Conservation (phyloP, 2,329 filamentous ascomycete genomes). For the Calonectria multiphialidica region DNA sequence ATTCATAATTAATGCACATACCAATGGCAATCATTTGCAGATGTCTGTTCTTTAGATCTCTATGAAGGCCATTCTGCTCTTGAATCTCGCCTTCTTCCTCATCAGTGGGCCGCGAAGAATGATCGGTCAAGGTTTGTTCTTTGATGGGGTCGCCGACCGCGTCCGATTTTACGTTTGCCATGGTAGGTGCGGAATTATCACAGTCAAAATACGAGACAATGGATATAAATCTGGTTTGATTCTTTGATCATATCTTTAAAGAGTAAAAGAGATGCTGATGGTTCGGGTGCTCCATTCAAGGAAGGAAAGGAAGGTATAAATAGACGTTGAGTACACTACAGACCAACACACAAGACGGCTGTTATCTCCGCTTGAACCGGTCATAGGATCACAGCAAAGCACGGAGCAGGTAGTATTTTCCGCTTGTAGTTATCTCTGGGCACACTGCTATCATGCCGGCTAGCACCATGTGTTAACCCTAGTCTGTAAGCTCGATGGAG, state of each 20-base stretch:
- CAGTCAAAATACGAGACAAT: not conserved
- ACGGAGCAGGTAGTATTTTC: not conserved
- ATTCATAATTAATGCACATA: slow-evolving; percentile 77
- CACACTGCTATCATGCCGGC: not conserved
- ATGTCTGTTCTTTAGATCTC: slow-evolving; percentile 85
- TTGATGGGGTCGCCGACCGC: not conserved
- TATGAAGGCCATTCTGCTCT: not conserved
- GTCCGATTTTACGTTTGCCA: not conserved
- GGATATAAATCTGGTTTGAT: not conserved
- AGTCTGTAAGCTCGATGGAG: not conserved
- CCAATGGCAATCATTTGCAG: slow-evolving; percentile 97
- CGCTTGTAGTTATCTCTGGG: not conserved
- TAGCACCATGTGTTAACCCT: not conserved
- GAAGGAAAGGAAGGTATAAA: not conserved
- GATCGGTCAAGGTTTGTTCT: not conserved
- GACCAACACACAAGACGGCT: not conserved
- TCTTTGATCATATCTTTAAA: not conserved
- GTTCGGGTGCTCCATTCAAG: not conserved
- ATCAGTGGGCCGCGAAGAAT: not conserved
- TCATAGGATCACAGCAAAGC: not conserved
- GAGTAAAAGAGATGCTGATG: not conserved
- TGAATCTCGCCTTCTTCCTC: not conserved
- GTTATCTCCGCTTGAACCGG: not conserved
- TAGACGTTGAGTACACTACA: not conserved
- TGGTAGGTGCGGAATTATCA: not conserved